Evolutionary conservation across 345 rosid species (phyloP).

Genomic region (Populus simonii): DNA sequence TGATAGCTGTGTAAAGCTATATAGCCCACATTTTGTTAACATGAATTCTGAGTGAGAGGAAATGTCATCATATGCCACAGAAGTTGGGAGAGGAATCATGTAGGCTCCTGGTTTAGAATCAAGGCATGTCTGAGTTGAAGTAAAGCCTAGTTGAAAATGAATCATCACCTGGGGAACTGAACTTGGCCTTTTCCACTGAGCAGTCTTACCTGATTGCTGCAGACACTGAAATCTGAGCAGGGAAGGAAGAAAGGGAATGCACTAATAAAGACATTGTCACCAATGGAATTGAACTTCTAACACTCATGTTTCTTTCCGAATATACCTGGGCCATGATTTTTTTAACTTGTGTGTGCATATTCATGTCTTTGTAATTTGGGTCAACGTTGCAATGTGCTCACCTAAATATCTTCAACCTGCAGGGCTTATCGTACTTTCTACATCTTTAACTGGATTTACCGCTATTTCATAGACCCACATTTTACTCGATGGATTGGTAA

Average conservation of each 20-base stretch:
- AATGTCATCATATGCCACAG: not conserved
- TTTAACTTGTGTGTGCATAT: not conserved
- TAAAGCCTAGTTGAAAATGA: not conserved
- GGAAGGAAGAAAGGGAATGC: no score
- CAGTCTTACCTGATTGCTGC: no score
- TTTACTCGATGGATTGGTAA: constrained; percentile 80
- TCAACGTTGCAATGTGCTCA: not conserved
- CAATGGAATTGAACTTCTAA: no score
- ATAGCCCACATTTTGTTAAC: not conserved
- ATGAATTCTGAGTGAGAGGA: not conserved
- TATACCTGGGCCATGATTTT: not conserved
- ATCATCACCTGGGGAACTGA: not conserved
- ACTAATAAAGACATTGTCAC: no score
- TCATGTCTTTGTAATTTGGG: not conserved
- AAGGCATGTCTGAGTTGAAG: no score
- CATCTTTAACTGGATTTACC: constrained; percentile 85
- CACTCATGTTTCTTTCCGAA: no score
- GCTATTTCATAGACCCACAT: constrained; percentile 59
- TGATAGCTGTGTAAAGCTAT: not conserved
- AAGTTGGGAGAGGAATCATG: no score
- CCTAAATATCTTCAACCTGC: constrained; percentile 18
- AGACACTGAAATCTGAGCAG: no score
- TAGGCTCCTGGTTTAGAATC: no score
- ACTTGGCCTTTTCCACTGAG: no score
- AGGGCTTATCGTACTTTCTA: constrained; percentile 88